Evolutionary conservation across 1,284 basidiomycete genomes (phyloP).

Genomic region (Xerocomus amazonicus): DNA sequence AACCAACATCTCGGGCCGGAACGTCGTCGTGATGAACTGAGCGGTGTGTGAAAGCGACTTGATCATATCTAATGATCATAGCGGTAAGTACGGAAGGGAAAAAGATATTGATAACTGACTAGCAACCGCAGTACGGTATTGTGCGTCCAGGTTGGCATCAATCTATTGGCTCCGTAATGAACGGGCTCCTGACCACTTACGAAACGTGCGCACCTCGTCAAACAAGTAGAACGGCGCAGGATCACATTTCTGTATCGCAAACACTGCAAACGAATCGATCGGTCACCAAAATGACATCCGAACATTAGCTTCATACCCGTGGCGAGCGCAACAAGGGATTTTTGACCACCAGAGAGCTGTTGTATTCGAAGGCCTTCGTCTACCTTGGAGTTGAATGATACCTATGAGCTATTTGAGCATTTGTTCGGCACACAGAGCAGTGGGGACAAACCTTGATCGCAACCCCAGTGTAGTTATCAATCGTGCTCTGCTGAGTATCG

Average conservation of each 20-base stretch:
- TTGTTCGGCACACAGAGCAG: not conserved
- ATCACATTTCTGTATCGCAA: constrained; percentile 99
- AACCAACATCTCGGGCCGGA: constrained; percentile 95
- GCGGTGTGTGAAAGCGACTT: constrained; percentile 81
- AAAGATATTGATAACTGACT: constrained; percentile 46
- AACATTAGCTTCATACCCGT: constrained; percentile 52
- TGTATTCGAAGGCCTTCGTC: constrained; percentile 96
- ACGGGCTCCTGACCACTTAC: not conserved
- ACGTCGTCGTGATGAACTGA: constrained; percentile 99
- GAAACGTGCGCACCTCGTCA: constrained; percentile 67
- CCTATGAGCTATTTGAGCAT: constrained; percentile 42
- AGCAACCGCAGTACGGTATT: constrained; percentile 96
- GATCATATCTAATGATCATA: constrained; percentile 75
- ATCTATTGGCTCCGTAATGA: constrained; percentile 49
- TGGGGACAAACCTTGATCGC: constrained; percentile 72
- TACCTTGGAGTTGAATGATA: constrained; percentile 97
- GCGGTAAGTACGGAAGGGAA: constrained; percentile 1
- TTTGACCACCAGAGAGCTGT: constrained; percentile 97
- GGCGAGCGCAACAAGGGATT: constrained; percentile 94
- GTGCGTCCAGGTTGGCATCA: constrained; percentile 96
- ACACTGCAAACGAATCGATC: constrained; percentile 52
- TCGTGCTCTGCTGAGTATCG: constrained; percentile 67
- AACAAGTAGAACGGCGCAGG: constrained; percentile 99
- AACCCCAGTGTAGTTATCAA: constrained; percentile 96
- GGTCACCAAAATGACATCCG: not conserved